Conservation (phyloP, 2,329 filamentous ascomycete genomes). For the Pyrenochaeta sp. region DNA sequence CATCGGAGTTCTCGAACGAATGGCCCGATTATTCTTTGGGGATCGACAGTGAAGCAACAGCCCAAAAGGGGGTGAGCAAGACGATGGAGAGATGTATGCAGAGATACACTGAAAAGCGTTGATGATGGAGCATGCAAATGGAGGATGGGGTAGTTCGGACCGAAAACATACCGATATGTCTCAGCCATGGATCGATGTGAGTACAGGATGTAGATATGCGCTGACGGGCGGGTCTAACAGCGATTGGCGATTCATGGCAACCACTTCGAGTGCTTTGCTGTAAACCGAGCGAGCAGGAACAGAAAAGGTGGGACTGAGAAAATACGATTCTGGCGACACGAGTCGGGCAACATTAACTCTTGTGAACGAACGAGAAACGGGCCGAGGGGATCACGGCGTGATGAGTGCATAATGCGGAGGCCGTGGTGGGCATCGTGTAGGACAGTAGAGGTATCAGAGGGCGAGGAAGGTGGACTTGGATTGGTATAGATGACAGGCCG, state of each 20-base stretch:
- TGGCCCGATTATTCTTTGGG: slow-evolving; percentile 29
- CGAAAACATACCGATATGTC: slow-evolving; percentile 25
- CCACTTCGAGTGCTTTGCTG: slow-evolving; percentile 26
- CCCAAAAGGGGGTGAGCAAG: slow-evolving; percentile 13
- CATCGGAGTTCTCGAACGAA: slow-evolving; percentile 17
- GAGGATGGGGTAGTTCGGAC: neutral
- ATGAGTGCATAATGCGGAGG: slow-evolving; percentile 9
- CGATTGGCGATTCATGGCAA: slow-evolving; percentile 25
- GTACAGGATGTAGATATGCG: slow-evolving; percentile 13
- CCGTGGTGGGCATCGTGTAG: slow-evolving; percentile 13
- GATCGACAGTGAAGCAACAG: slow-evolving; percentile 31
- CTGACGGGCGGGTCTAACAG: slow-evolving; percentile 21
- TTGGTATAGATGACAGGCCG: slow-evolving; percentile 6
- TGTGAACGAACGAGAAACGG: neutral
- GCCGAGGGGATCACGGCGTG: slow-evolving; percentile 5
- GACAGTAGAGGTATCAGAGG: slow-evolving; percentile 2
- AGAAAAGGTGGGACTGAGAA: slow-evolving; percentile 26
- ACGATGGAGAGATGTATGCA: slow-evolving; percentile 20
- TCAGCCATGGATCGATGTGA: slow-evolving; percentile 22
- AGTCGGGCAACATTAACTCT: slow-evolving; percentile 15
- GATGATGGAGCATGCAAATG: slow-evolving; percentile 7
- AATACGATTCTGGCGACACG: slow-evolving; percentile 21
- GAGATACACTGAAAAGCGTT: slow-evolving; percentile 26
- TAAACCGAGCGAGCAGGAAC: slow-evolving; percentile 28
- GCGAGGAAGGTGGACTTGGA: slow-evolving; percentile 4